Evolutionary conservation across 768 basidiomycete species (phyloP), one percentile per base, ranked within the genome.

Genomic region (Collybiopsis luxurians): DNA sequence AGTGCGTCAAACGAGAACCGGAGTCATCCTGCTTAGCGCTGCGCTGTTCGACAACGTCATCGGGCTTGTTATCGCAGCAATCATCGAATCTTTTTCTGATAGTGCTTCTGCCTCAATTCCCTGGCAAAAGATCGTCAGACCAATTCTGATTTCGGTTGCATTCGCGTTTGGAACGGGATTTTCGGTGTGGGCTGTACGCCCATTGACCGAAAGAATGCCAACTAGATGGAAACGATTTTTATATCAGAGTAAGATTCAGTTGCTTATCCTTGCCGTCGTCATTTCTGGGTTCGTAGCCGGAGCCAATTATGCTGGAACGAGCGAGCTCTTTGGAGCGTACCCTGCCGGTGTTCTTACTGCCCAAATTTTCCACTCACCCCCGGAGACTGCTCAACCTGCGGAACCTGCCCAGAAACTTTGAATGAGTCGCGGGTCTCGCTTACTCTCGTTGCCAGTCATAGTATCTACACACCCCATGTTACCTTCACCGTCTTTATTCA

Each of bases 21-120:
- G 86, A 0, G 78, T 80, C 2, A 76, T 86, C 0, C 68, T 90
- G 15, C 72, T 84, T 59, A 79, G 78, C 48, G 85, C 85, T 1
- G 87, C 87, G 0, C 70, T 88, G 12, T 72, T 86, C 45, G 86
- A 89, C 67, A 86, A 89, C 64, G 75, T 87, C 9, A 71, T 82
- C 15, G 84, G 83, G 0, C 76, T 88, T 4, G 75, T 87, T 24
- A 77, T 87, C 31, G 78, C 82, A 0, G 78, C 78, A 23, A 76
- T 87, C 43, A 74, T 87, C 13, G 69, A 74, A 7, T 71, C 74
- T 6, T 64, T 83, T 17, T 71, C 74, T 3, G 45, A 48, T 1
- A 21, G 56, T 26, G 28, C 57, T n/a, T 54, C 52, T 45, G 57
- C 45, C 59, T 52, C 56, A 39, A 60, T 73, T 26, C 55, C 55